A percentile compares a stretch with the other conserved stretches of the same genome.
Evolutionary conservation across 306 rosid genomes (phyloP).

Genomic region (Dicorynia guianensis): DNA sequence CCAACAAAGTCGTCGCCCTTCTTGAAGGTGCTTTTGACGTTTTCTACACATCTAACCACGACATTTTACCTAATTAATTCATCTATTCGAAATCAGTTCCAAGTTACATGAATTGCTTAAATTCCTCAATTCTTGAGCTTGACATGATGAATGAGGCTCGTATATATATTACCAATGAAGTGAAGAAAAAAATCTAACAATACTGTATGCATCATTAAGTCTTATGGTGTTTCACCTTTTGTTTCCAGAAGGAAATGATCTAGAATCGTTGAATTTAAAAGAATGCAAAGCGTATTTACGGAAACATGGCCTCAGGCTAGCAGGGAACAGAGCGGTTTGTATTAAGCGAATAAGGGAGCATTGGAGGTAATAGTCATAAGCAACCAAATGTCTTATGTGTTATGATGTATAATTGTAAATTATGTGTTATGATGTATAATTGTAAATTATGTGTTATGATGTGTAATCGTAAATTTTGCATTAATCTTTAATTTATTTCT

Average conservation of each 20-base stretch:
- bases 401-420: no score
- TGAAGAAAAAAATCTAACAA: neutral
- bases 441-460: no score
- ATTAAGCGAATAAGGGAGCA: slow-evolving; percentile 69
- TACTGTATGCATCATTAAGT: slow-evolving; percentile 9
- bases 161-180: slow-evolving; percentile 13
- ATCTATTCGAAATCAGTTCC: neutral
- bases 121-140: neutral
- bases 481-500: neutral
- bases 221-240: neutral
- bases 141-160: neutral
- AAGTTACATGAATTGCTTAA: neutral
- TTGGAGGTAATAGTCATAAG: slow-evolving; percentile 55
- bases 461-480: no score
- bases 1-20: slow-evolving; percentile 51
- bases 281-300: slow-evolving; percentile 78
- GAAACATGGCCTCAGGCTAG: slow-evolving; percentile 63
- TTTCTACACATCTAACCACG: neutral
- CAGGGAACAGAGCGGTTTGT: slow-evolving; percentile 69
- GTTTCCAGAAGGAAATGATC: slow-evolving; percentile 52
- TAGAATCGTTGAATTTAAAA: slow-evolving; percentile 56
- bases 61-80: neutral
- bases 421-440: no score
- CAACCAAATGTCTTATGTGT: neutral
- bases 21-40: slow-evolving; percentile 57